Base-by-base conservation (phyloP, 495 filamentous ascomycete species). In the Aspergillus conjunctus region DNA sequence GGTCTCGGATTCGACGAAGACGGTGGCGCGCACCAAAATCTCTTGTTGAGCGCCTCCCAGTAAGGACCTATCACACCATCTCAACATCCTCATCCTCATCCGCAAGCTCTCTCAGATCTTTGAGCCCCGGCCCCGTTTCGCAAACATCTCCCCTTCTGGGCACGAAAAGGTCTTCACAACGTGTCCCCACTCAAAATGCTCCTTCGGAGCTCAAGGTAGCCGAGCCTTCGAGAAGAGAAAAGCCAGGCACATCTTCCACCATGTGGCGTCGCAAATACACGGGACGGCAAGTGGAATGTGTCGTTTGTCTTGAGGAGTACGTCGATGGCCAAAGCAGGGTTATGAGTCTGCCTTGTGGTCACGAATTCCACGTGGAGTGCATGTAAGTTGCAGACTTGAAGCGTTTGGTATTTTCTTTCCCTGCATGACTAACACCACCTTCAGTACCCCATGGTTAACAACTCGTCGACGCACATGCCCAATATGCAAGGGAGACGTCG, bases 241-340 rank as follows among this genome's bases (percentile, higher is more conserved):
- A 84, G 70, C 56, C 63, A 5, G 70, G 68, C 4, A 71, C 75
- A 34, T 66, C 62, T 34, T 26, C 69, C 71, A 83, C 71, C 68
- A 77, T 80, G 67, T 93, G 83, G 82, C 85, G 91, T 75, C 87
- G 88, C 59, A 90, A 90, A 63, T 95, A 95, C 66, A 93, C 87
- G 70, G 89, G 90, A 46, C 85, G 89, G 56, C 92, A 97, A 71
- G 83, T 90, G 1, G 94, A 98, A 72, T 98, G 94, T 69, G 94
- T 96, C n/a, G 93, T 98, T 22, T 98, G 94, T 63, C 78, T 98
- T 51, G 94, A 98, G 74, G 95, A 98, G 67, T 98, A 98, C 71
- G 80, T 96, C 17, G 95, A 97, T 72, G 93, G 94, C 31, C 86
- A 98, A 66, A 96, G 92, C 70, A 80, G 85, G 58, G 95, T 98